These are phyloP conservation scores for Echinochloa phyllopogon DNA, from an alignment of 176 grass and related monocot genomes.

Conservation along the genomic window DNA sequence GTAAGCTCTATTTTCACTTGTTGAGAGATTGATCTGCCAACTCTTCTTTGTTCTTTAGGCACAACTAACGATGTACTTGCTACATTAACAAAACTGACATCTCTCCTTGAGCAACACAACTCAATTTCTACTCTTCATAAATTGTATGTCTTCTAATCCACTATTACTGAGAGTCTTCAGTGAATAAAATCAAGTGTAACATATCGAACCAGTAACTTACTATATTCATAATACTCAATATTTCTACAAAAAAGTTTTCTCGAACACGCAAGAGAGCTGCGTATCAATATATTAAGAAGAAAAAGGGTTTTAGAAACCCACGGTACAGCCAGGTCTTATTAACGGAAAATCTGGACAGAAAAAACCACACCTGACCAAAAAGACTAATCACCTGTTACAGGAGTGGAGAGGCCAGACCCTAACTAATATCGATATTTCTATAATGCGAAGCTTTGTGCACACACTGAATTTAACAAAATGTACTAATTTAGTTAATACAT, in stretches of 20 bases:
- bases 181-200: background rate
- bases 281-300: no score
- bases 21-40: background rate
- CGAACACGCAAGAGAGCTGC: no score
- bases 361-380: no score
- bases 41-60: background rate
- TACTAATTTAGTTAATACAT: conserved; percentile 10
- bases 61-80: background rate
- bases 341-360: no score
- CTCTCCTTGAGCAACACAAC: background rate
- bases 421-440: no score
- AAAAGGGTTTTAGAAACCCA: no score
- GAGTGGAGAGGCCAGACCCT: no score
- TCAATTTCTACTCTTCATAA: background rate
- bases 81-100: background rate
- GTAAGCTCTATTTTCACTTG: background rate
- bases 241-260: no score
- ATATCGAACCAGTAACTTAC: no score
- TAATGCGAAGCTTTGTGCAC: background rate
- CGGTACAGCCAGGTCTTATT: no score
- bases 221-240: no score
- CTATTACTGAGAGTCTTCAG: background rate
- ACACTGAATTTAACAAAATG: conserved; percentile 11
- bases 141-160: background rate
- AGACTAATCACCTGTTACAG: no score